Conservation (phyloP, 306 rosid genomes). For the Lithocarpus polystachyus region DNA sequence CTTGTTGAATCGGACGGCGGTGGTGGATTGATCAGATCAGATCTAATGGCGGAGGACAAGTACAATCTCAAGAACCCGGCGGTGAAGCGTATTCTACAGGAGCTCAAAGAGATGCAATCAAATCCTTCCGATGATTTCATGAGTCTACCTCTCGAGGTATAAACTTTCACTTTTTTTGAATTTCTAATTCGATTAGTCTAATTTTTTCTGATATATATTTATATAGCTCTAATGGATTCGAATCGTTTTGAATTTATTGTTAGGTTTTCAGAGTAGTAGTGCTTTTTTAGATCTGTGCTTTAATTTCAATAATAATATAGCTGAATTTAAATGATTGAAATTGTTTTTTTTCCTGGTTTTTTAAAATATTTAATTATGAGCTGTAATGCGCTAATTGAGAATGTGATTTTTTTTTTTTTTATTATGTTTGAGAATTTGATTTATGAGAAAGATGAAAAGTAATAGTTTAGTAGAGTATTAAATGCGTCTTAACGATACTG, state of each 20-base stretch:
- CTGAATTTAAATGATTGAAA: neutral
- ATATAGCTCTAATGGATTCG: too few relatives aligned
- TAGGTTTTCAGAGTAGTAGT: neutral
- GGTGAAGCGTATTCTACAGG: constrained; percentile 93
- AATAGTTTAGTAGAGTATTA: too few relatives aligned
- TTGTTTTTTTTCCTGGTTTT: neutral
- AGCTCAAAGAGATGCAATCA: constrained; percentile 91
- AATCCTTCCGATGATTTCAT: constrained; percentile 92
- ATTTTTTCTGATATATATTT: neutral
- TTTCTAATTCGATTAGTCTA: neutral
- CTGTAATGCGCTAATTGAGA: neutral
- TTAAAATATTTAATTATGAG: neutral
- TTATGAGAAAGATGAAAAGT: too few relatives aligned
- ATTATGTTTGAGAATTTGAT: too few relatives aligned
- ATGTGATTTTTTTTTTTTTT: too few relatives aligned
- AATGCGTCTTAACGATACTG: too few relatives aligned
- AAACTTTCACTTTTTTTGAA: neutral
- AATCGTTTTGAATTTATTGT: neutral
- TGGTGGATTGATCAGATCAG: neutral
- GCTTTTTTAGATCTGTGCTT: neutral
- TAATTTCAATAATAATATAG: neutral
- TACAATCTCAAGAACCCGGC: constrained; percentile 82
- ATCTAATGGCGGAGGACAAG: constrained; percentile 69
- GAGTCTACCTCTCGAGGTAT: constrained; percentile 93
- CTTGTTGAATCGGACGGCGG: constrained; percentile 1